These are phyloP conservation scores for Auriscalpium orientale DNA, from an alignment of 768 basidiomycete species.

Conservation along the genomic window DNA sequence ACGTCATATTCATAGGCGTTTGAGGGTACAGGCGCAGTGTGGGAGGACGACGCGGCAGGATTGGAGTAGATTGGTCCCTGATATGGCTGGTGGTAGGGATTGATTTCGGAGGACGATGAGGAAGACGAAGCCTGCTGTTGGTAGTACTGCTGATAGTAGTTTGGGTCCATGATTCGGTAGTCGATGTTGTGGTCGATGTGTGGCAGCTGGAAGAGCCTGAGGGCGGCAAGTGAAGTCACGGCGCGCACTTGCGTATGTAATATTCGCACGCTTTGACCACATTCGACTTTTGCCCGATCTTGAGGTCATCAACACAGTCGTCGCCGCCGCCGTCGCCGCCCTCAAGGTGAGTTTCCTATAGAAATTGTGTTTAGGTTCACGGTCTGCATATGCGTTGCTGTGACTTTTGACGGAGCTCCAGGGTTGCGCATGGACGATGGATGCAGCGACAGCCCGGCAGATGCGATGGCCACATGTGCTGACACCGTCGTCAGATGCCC, in stretches of 20 bases:
- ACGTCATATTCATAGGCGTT: slow-evolving; percentile 93
- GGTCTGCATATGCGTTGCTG: slow-evolving; percentile 1
- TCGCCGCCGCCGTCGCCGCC: background rate
- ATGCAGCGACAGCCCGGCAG: too few species aligned
- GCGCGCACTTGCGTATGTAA: too few species aligned
- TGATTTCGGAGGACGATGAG: slow-evolving; percentile 41
- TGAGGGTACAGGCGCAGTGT: slow-evolving; percentile 73
- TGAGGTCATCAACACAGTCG: too few species aligned
- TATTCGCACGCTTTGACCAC: too few species aligned
- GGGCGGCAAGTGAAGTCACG: too few species aligned
- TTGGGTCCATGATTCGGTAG: slow-evolving; percentile 34
- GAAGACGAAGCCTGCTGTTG: slow-evolving; percentile 12
- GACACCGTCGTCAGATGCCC: slow-evolving; percentile 54
- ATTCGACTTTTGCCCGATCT: too few species aligned
- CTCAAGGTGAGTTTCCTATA: slow-evolving; percentile 33
- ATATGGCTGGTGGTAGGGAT: slow-evolving; percentile 79
- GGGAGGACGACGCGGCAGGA: slow-evolving; percentile 53
- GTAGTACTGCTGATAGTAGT: slow-evolving; percentile 40
- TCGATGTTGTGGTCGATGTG: background rate
- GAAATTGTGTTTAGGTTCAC: background rate
- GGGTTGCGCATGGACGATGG: background rate
- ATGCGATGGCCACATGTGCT: background rate
- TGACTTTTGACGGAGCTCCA: background rate
- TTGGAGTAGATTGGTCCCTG: slow-evolving; percentile 66
- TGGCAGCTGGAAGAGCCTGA: too few species aligned